Evolutionary conservation across 352 stramenopile species (phyloP).

Genomic region (Pythium chondricola): DNA sequence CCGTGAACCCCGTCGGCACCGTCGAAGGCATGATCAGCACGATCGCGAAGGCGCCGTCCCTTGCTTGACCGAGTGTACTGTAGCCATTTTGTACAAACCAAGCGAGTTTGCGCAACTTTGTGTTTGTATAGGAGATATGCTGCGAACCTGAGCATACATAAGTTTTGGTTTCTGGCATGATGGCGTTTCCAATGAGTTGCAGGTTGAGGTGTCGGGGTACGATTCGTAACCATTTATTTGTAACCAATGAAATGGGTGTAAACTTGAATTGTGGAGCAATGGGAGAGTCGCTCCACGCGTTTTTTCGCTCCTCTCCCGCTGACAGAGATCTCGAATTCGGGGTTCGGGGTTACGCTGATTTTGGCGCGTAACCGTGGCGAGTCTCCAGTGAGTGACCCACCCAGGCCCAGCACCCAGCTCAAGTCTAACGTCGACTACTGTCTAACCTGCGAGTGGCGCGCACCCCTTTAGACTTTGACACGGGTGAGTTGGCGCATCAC

Average conservation of each 20-base stretch:
- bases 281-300: conserved; percentile 3
- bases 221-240: background rate
- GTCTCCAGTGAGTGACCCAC: too few relatives aligned
- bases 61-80: conserved; percentile 11
- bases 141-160: too few relatives aligned
- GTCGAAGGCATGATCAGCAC: conserved; percentile 68
- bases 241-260: background rate
- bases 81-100: too few relatives aligned
- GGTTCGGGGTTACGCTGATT: conserved; percentile 3
- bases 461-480: conserved; percentile 18
- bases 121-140: too few relatives aligned
- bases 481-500: background rate
- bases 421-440: conserved; percentile 3
- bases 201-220: background rate
- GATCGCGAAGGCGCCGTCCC: conserved; percentile 37
- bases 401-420: too few relatives aligned
- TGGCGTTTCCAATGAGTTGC: too few relatives aligned
- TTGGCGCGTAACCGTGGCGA: conserved; percentile 14
- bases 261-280: conserved; percentile 1
- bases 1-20: conserved; percentile 69
- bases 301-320: background rate
- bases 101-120: too few relatives aligned
- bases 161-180: conserved; percentile 16
- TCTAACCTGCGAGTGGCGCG: conserved; percentile 10
- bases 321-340: too few relatives aligned